Conservation (phyloP, 371 early-diverging fungal genomes). For the Apophysomyces sp. region DNA sequence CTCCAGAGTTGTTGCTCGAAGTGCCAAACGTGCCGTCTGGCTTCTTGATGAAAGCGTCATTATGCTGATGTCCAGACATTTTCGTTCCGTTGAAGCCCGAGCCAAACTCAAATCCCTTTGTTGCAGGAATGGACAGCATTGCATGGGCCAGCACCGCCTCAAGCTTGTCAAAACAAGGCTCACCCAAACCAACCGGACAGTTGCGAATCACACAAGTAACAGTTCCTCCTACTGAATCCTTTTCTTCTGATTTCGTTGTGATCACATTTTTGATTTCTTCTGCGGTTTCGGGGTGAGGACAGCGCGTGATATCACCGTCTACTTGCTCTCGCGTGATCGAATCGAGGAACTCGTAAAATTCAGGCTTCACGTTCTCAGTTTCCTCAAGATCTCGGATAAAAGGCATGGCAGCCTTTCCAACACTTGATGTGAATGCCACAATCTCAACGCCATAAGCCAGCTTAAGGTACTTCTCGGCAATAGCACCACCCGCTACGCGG, state of each 20-base stretch:
- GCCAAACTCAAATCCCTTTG: slow-evolving; percentile 97
- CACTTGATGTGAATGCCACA: slow-evolving; percentile 92
- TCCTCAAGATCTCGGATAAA: slow-evolving; percentile 56
- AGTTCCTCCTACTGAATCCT: slow-evolving; percentile 95
- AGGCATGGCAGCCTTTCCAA: slow-evolving; percentile 84
- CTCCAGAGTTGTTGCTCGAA: slow-evolving; percentile 91
- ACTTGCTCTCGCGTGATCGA: slow-evolving; percentile 67
- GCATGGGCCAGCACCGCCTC: slow-evolving; percentile 97
- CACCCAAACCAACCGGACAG: slow-evolving; percentile 93
- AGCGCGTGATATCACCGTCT: slow-evolving; percentile 50
- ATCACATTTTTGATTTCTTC: slow-evolving; percentile 62
- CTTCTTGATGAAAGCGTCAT: slow-evolving; percentile 83
- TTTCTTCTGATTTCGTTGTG: slow-evolving; percentile 69
- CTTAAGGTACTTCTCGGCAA: slow-evolving; percentile 93
- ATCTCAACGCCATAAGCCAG: slow-evolving; percentile 84
- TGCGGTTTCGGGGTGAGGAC: slow-evolving; percentile 44
- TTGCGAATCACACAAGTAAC: slow-evolving; percentile 97
- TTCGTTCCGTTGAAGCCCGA: slow-evolving; percentile 89
- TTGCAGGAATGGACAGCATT: slow-evolving; percentile 98
- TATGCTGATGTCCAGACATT: slow-evolving; percentile 88
- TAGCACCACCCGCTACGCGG: slow-evolving; percentile 94
- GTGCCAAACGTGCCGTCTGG: slow-evolving; percentile 73
- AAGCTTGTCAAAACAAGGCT: slow-evolving; percentile 97
- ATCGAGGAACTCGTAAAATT: slow-evolving; percentile 66
- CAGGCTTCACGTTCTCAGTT: slow-evolving; percentile 45